Evolutionary conservation across 2,329 filamentous ascomycete species (phyloP), one percentile per base, ranked within the genome.

Genomic region (Pseudocercospora fuligena): DNA sequence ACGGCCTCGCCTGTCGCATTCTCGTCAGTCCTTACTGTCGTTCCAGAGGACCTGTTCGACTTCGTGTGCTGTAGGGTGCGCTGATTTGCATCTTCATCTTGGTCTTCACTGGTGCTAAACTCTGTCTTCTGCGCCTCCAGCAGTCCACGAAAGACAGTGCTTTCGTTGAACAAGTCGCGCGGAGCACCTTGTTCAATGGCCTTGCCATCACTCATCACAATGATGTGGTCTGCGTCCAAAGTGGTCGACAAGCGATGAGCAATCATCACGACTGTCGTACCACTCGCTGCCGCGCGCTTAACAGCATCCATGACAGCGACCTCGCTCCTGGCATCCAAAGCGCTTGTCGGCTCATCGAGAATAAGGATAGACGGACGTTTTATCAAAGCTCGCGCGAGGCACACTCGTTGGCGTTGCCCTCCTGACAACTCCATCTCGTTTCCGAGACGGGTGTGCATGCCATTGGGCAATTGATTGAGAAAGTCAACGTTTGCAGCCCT

Each of bases 141-240:
- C 8, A 77, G 62, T 12, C 71, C 70, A n/a, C 69, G 66, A 61
- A 76, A 77, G 16, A 74, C 65, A 1, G 73, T 71, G 5, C 69
- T 69, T 14, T 65, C 57, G 5, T 49, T 40, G 0, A 89, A 78
- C 69, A 91, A 78, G 68, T 88, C 85, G 6, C 82, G 79, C 72
- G 91, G 88, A n/a, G 83, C 82, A 12, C 90, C 89, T 65, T 82
- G 80, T 76, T 91, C 88, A 0, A 88, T 80, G 25, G 90, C 85
- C n/a, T 78, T 85, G 29, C 89, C 88, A 66, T 90, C 86, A 14
- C 89, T 89, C 62, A 94, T 86, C 1, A 94, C 90, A 70, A 91
- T 92, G 40, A 94, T 93, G n/a, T 89, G 82, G 75, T 94, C 89
- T 0, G 92, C 90, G 70, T 93, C 90, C 76, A 92, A 90, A 14